A percentile compares a stretch with the other conserved stretches of the same genome.
These are phyloP conservation scores for Amyloporia xantha DNA, from an alignment of 768 basidiomycete genomes.

Conservation along the genomic window DNA sequence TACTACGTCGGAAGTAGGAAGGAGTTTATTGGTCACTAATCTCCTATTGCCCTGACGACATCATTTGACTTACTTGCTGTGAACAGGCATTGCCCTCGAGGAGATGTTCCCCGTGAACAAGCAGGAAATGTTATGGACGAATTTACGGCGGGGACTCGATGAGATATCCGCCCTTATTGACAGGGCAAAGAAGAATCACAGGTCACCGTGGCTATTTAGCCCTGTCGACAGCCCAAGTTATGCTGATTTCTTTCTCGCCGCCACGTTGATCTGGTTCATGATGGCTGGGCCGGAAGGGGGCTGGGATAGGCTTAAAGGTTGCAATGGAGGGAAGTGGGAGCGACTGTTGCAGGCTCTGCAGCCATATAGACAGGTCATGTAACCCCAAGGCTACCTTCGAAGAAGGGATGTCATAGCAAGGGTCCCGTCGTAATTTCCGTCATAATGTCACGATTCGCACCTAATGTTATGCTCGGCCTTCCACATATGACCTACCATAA, in stretches of 20 bases:
- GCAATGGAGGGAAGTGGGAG: slow-evolving; percentile 1
- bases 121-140: neutral
- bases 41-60: no score
- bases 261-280: slow-evolving; percentile 1
- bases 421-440: neutral
- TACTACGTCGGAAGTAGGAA: neutral
- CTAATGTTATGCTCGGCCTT: no score
- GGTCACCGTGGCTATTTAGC: neutral
- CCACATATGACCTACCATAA: no score
- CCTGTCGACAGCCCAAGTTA: neutral
- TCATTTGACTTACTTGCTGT: neutral
- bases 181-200: neutral
- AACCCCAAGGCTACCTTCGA: neutral
- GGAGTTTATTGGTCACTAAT: slow-evolving; percentile 1
- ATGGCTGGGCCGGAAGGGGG: slow-evolving; percentile 1
- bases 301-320: neutral
- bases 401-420: neutral
- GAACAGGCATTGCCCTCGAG: neutral
- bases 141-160: neutral
- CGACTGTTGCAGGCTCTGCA: neutral
- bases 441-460: neutral
- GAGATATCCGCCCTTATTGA: neutral
- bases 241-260: slow-evolving; percentile 1
- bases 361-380: neutral
- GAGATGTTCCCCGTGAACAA: slow-evolving; percentile 3